These are phyloP conservation scores for Fragilariopsis cylindrus DNA, from an alignment of 108 stramenopile species.

Conservation along the genomic window DNA sequence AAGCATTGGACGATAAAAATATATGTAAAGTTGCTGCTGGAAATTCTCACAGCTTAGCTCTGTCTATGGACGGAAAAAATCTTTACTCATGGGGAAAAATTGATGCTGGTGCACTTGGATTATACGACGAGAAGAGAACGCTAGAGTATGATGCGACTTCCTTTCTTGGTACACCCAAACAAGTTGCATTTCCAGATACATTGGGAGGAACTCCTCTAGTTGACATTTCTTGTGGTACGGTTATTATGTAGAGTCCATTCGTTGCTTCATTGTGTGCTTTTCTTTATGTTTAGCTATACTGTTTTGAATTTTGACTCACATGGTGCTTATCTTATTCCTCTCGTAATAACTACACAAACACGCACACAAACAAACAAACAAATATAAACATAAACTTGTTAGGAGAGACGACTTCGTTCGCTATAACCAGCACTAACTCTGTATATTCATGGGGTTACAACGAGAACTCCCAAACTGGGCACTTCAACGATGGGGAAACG, in stretches of 20 bases:
- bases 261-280: not conserved
- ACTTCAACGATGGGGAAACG: constrained; percentile 39
- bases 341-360: too few relatives aligned
- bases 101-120: constrained; percentile 88
- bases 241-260: too few relatives aligned
- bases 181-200: constrained; percentile 47
- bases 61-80: constrained; percentile 54
- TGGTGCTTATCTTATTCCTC: not conserved
- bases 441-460: constrained; percentile 95
- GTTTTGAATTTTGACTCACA: not conserved
- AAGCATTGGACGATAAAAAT: constrained; percentile 43
- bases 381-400: constrained; percentile 19
- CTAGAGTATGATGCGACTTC: not conserved
- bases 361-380: too few relatives aligned
- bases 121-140: constrained; percentile 4
- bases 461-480: constrained; percentile 59
- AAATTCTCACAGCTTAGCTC: constrained; percentile 66
- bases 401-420: constrained; percentile 60
- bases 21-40: constrained; percentile 78
- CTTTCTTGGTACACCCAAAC: constrained; percentile 35
- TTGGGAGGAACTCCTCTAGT: constrained; percentile 5
- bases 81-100: constrained; percentile 81
- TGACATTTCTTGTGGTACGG: constrained; percentile 34
- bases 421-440: constrained; percentile 60
- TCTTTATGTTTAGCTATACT: not conserved